A percentile compares a stretch with the other conserved stretches of the same genome.
Evolutionary conservation across 1,284 basidiomycete species (phyloP).

Genomic region (Cutaneotrichosporon dermatis): DNA sequence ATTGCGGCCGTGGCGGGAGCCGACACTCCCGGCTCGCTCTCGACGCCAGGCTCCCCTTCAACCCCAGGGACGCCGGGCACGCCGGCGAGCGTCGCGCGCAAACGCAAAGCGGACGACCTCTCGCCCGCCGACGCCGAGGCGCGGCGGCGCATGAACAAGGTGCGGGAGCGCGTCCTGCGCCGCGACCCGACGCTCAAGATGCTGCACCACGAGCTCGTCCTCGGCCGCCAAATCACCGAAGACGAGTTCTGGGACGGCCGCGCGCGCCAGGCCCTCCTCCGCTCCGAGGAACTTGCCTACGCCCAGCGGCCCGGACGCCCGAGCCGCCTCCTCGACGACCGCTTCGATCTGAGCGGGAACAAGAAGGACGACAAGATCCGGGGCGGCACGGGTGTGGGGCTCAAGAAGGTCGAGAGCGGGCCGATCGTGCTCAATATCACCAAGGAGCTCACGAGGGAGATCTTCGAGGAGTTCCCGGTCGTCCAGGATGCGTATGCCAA

Average conservation of each 20-base stretch:
- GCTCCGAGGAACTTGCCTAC: constrained; percentile 59
- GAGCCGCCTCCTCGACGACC: constrained; percentile 82
- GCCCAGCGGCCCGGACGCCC: constrained; percentile 73
- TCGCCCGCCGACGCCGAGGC: constrained; percentile 6
- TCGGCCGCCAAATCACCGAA: constrained; percentile 77
- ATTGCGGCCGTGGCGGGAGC: constrained; percentile 12
- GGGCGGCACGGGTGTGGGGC: constrained; percentile 42
- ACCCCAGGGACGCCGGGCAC: constrained; percentile 13
- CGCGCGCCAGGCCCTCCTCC: constrained; percentile 67
- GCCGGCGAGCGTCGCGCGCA: constrained; percentile 13
- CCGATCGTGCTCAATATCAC: constrained; percentile 66
- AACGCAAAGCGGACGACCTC: constrained; percentile 17
- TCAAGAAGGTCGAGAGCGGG: constrained; percentile 54
- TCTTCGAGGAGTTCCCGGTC: constrained; percentile 96
- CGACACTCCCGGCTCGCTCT: constrained; percentile 4
- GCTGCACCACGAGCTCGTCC: constrained; percentile 79
- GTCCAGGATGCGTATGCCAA: constrained; percentile 87
- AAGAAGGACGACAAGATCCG: constrained; percentile 27
- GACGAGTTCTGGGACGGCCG: constrained; percentile 87
- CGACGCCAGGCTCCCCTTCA: neutral
- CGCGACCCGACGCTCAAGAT: constrained; percentile 68
- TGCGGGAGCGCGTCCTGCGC: constrained; percentile 66
- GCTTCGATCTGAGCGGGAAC: constrained; percentile 60
- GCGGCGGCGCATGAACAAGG: constrained; percentile 51
- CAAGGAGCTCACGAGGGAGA: constrained; percentile 85